These are phyloP conservation scores for Alternaria consortialis DNA, from an alignment of 2,329 filamentous ascomycete genomes.

Conservation along the genomic window DNA sequence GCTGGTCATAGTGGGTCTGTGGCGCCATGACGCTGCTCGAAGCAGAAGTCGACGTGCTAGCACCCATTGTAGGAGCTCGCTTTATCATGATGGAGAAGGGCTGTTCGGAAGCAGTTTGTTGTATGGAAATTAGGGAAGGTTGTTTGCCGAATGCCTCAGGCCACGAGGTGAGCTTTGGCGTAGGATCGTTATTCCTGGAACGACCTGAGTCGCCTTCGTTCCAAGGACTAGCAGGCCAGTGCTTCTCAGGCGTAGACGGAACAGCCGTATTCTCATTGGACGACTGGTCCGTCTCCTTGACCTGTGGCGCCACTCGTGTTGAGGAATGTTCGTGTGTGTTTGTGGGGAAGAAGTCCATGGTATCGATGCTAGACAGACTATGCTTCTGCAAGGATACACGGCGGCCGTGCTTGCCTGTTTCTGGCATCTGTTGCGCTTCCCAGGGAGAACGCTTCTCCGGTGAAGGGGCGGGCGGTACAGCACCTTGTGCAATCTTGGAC, in stretches of 20 bases:
- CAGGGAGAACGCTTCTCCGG: slow-evolving; percentile 43
- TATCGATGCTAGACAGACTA: slow-evolving; percentile 52
- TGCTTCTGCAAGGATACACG: slow-evolving; percentile 41
- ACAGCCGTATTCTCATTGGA: slow-evolving; percentile 26
- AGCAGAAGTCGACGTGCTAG: slow-evolving; percentile 16
- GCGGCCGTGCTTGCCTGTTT: slow-evolving; percentile 24
- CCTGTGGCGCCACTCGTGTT: slow-evolving; percentile 42
- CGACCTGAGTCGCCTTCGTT: slow-evolving; percentile 38
- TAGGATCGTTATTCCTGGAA: slow-evolving; percentile 30
- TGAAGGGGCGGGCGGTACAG: slow-evolving; percentile 44
- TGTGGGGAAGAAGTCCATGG: slow-evolving; percentile 53
- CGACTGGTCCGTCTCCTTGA: slow-evolving; percentile 19
- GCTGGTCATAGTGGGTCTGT: slow-evolving; percentile 28
- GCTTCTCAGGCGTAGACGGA: slow-evolving; percentile 49
- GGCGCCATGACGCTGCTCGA: slow-evolving; percentile 21
- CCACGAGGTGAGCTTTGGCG: slow-evolving; percentile 42
- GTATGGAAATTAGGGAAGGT: slow-evolving; percentile 28
- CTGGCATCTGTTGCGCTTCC: slow-evolving; percentile 31
- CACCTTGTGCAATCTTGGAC: slow-evolving; percentile 15
- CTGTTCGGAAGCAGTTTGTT: slow-evolving; percentile 20
- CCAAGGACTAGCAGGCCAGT: slow-evolving; percentile 49
- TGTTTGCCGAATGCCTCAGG: slow-evolving; percentile 43
- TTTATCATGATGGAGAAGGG: slow-evolving; percentile 10
- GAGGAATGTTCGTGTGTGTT: slow-evolving; percentile 54
- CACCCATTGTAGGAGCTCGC: slow-evolving; percentile 13